Percentiles rank a stretch among this genome's conserved stretches.
Conservation (phyloP, 352 stramenopile genomes). For the Phytopythium vexans region DNA sequence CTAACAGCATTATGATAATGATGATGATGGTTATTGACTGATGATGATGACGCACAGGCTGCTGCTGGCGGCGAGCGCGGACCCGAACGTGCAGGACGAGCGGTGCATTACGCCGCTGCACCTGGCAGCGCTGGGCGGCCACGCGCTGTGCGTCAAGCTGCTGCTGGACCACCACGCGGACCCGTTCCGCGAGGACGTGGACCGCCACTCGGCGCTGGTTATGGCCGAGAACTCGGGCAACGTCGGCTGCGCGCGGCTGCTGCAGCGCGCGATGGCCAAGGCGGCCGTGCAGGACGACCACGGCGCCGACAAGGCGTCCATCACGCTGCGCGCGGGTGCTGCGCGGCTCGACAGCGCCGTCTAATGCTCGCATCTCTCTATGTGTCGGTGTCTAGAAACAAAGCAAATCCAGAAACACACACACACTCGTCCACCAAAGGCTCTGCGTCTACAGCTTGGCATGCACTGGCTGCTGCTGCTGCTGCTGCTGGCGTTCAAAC, state of each 20-base stretch:
- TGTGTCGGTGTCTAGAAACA: conserved; percentile 16
- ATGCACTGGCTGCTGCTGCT: background rate
- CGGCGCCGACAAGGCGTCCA: conserved; percentile 23
- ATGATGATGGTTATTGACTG: background rate
- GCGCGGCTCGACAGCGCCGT: conserved; percentile 67
- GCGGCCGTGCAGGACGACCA: conserved; percentile 35
- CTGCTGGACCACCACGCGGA: conserved; percentile 77
- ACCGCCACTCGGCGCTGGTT: conserved; percentile 63
- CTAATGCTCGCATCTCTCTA: conserved; percentile 21
- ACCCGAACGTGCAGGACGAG: conserved; percentile 74
- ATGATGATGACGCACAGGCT: conserved; percentile 17
- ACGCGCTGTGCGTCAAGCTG: conserved; percentile 79
- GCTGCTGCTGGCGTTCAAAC: conserved; percentile 23
- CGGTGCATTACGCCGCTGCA: conserved; percentile 73
- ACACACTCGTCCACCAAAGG: no score
- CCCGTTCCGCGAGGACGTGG: conserved; percentile 76
- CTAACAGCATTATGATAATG: background rate
- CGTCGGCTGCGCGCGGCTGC: conserved; percentile 62
- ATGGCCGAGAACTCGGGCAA: conserved; percentile 76
- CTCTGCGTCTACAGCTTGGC: conserved; percentile 30
- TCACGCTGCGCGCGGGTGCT: conserved; percentile 60
- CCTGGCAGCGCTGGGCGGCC: conserved; percentile 61
- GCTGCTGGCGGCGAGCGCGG: conserved; percentile 49
- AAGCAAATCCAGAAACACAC: conserved; percentile 6
- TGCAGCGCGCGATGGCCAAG: conserved; percentile 81